Base-by-base conservation (phyloP, 225 moss, liverwort and hornwort genomes). In the Lunularia cruciata region DNA sequence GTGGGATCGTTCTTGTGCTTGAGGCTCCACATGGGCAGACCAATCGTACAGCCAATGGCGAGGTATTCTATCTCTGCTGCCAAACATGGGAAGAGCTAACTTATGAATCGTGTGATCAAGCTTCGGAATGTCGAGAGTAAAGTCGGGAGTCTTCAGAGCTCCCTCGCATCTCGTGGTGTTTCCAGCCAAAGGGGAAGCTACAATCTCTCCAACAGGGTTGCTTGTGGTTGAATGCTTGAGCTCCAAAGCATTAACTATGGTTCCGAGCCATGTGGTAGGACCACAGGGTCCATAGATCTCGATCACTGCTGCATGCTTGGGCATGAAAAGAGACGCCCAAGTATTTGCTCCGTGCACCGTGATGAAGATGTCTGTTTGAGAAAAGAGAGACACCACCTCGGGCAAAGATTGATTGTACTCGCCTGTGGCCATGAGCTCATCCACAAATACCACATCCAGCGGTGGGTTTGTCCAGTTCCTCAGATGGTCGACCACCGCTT, bases 291-390 rank as follows among this genome's bases (percentile, higher is more conserved):
- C 96, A 20, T 80, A 78, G 25, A 93, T 73, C 71, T 98, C 90
- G 36, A 98, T 76, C 72, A 93, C 90, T 0, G 75, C 92, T 26
- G 83, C 80, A 4, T 76, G 73, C 75, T 81, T 77, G 39, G 92
- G 90, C 92, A 93, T 75, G 75, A 98, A 92, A 2, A 98, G 0
- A 15, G 87, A 60, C 13, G 92, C 89, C 96, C 96, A 98, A 0
- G 92, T 93, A 56, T 87, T 93, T 2, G 90, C 96, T 2, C 96
- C 93, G 47, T 93, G 93, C 0, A 89, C 79, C 0, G 96, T 98
- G 47, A 98, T 88, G 22, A 78, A 75, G 20, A 98, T 77, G 11
- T 98, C 96, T 3, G 88, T 88, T 25, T 89, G 89, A 57, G 92
- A 89, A 80, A 91, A 82, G 4, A 98, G 83, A 1, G 96, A 89